Evolutionary conservation across 768 basidiomycete genomes (phyloP), one percentile per base, ranked within the genome.

Genomic region (Pilatotrama ljubarskyi): DNA sequence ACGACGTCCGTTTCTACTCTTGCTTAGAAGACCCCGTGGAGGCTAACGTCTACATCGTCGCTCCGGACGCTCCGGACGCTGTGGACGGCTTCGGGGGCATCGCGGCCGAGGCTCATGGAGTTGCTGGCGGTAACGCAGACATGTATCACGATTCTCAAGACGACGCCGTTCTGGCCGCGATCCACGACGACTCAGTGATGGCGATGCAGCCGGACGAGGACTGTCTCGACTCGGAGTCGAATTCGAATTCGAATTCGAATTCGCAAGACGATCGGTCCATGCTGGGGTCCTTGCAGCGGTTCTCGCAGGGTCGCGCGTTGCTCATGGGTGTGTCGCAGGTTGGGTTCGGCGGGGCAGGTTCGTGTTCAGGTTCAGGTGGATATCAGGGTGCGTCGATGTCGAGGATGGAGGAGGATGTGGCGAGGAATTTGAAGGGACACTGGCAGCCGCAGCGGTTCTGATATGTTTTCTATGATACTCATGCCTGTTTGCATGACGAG

Each of bases 391-490:
- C 5, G 10, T 32, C 29, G 38, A 61, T 83, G 22, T 72, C 76
- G 17, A 70, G 70, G n/a, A 82, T 77, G 6, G 90, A 91, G 71
- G 77, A 75, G 49, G 85, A 87, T 69, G 88, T 91, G 8, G 87
- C 79, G 13, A 81, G 73, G 55, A 70, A 65, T 47, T 69, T 91
- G 62, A 80, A 74, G 51, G 78, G 76, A 25, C 88, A 91, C 68
- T 91, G 90, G 90, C 74, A 78, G 24, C 89, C 86, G 0, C 82
- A 86, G 55, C 81, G 75, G 59, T 73, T 83, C 41, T 88, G 73
- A 70, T 18, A 13, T 5, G 20, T 5, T 25, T 17, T 47, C 32
- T 55, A 50, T 17, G 35, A 4, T n/a, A n/a, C n/a, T n/a, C n/a
- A n/a, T n/a, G n/a, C n/a, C n/a, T n/a, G n/a, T n/a, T n/a, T n/a